Conservation (phyloP, 345 rosid genomes). For the Citrus australasica region DNA sequence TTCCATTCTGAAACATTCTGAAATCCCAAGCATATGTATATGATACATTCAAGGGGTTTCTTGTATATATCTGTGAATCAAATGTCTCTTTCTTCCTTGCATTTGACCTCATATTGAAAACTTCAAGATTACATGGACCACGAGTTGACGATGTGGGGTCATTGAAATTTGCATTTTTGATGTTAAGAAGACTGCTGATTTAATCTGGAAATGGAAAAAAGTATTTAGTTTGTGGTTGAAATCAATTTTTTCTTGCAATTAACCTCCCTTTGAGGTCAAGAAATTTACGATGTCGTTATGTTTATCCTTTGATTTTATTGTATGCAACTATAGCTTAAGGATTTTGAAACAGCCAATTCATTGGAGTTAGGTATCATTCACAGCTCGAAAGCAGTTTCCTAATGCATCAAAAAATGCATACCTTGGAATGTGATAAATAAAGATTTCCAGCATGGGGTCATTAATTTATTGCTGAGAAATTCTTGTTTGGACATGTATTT, state of each 20-base stretch:
- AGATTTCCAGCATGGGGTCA: not conserved
- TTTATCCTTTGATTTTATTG: not conserved
- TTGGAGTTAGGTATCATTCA: not conserved
- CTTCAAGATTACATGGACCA: not conserved
- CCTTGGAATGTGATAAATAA: not conserved
- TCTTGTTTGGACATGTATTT: not conserved
- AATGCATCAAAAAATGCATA: not conserved
- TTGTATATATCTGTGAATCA: not conserved
- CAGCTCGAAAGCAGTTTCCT: not conserved
- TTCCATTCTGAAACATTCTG: not conserved
- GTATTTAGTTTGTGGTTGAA: not conserved
- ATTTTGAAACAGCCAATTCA: not conserved
- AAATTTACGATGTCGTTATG: not conserved
- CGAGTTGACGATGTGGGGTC: not conserved
- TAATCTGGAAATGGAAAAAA: not conserved
- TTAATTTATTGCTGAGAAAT: constrained; percentile 4
- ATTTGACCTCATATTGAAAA: not conserved
- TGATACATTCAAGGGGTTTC: not conserved
- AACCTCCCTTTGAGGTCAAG: not conserved
- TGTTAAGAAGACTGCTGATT: not conserved
- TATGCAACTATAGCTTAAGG: not conserved
- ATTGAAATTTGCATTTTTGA: not conserved
- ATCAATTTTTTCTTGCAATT: not conserved
- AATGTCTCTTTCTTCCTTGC: not conserved
- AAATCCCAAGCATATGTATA: not conserved